phyloP scores from a whole-genome alignment of 2,329 filamentous ascomycete genomes.

The Coniochaeta sp. region DNA sequence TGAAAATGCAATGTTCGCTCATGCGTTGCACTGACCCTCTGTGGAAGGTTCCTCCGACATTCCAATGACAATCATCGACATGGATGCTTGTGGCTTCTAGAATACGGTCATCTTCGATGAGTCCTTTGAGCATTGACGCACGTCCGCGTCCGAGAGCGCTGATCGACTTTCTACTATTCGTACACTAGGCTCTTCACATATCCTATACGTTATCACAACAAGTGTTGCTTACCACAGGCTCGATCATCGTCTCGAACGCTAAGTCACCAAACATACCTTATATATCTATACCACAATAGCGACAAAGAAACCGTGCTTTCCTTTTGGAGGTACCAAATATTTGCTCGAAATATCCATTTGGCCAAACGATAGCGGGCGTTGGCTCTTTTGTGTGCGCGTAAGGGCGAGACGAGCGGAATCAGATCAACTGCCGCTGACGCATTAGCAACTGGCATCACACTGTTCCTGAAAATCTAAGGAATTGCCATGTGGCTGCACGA shows the following conservation, averaged over 20 bases:
- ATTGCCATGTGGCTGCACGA: slow-evolving; percentile 7
- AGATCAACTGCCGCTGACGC: neutral
- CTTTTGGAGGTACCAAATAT: too few relatives aligned
- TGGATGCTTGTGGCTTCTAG: neutral
- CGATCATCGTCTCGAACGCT: neutral
- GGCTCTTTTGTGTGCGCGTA: neutral
- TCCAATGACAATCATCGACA: slow-evolving; percentile 4
- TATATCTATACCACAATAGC: too few relatives aligned
- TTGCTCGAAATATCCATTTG: too few relatives aligned
- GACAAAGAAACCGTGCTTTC: neutral
- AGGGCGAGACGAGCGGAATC: neutral
- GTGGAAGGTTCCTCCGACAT: slow-evolving; percentile 6
- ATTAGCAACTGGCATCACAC: neutral
- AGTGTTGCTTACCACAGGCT: neutral
- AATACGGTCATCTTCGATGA: neutral
- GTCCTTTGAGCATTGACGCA: slow-evolving; percentile 4
- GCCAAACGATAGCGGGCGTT: neutral
- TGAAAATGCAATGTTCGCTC: neutral
- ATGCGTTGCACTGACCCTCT: slow-evolving; percentile 3
- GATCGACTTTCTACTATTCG: neutral
- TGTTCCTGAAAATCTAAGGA: slow-evolving; percentile 7
- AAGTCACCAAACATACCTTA: too few relatives aligned
- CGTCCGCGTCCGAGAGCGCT: neutral
- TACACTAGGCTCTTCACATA: too few relatives aligned
- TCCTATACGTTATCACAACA: too few relatives aligned